Conservation (phyloP, 768 basidiomycete genomes). For the Sporobolomyces phaffii region DNA sequence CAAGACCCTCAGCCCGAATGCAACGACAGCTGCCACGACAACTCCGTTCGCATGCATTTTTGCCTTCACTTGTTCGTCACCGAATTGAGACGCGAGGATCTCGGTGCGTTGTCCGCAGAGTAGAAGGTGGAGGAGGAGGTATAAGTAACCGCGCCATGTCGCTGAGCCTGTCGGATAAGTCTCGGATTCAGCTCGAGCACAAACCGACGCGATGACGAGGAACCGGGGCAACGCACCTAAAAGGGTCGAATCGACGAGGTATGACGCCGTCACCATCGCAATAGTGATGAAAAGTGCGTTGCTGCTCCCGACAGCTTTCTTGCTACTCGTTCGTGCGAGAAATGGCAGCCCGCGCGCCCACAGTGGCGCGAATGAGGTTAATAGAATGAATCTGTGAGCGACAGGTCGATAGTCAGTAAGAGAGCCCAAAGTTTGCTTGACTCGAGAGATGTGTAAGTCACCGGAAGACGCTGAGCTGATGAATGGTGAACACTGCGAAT, state of each 20-base stretch:
- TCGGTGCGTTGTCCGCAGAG: slow-evolving; percentile 25
- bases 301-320: slow-evolving; percentile 23
- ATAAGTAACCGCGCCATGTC: slow-evolving; percentile 1
- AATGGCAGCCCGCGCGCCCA: slow-evolving; percentile 37
- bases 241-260: slow-evolving; percentile 10
- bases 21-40: background rate
- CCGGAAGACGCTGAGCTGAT: slow-evolving; percentile 12
- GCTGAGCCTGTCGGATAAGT: background rate
- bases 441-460: background rate
- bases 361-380: slow-evolving; percentile 33
- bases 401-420: background rate
- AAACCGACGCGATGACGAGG: too few relatives aligned
- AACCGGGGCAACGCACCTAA: slow-evolving; percentile 9
- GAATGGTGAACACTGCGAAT: slow-evolving; percentile 17
- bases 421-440: background rate
- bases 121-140: slow-evolving; percentile 21
- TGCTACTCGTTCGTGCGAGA: slow-evolving; percentile 16
- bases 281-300: slow-evolving; percentile 30
- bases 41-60: slow-evolving; percentile 24
- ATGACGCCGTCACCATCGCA: slow-evolving; percentile 11
- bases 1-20: background rate
- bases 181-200: too few relatives aligned
- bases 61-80: slow-evolving; percentile 8
- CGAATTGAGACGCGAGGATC: slow-evolving; percentile 7
- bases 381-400: slow-evolving; percentile 33